Evolutionary conservation across 164 flowering plant genomes (phyloP).

Genomic region (Chimonanthus praecox): DNA sequence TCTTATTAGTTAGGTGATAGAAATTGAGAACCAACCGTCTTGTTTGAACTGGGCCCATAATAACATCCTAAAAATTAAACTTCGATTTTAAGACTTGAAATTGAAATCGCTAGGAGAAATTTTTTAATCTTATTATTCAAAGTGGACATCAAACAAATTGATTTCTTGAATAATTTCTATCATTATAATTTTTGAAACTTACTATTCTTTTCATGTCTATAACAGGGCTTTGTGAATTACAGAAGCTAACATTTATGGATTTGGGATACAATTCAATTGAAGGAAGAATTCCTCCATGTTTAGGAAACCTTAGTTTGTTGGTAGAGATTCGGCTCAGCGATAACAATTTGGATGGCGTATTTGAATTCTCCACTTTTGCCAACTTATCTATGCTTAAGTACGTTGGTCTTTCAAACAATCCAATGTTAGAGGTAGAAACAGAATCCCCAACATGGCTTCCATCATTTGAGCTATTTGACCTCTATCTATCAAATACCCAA

Average conservation of each 20-base stretch:
- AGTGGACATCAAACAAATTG: no score
- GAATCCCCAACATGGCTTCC: neutral
- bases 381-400: neutral
- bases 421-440: neutral
- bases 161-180: no score
- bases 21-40: no score
- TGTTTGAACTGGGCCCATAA: no score
- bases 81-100: no score
- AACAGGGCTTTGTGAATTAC: neutral
- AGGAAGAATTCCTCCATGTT: conserved; percentile 1
- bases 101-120: no score
- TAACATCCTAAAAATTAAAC: no score
- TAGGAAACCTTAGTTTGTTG: neutral
- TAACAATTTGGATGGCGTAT: neutral
- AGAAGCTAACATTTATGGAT: neutral
- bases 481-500: neutral
- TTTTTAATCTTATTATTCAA: no score
- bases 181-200: no score
- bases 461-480: neutral
- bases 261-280: neutral
- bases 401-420: neutral
- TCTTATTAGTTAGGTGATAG: no score
- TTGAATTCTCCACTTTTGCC: conserved; percentile 6
- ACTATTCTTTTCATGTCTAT: neutral
- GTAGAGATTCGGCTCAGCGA: neutral